phyloP scores from a whole-genome alignment of 306 rosid genomes.

The Trifolium pratense region DNA sequence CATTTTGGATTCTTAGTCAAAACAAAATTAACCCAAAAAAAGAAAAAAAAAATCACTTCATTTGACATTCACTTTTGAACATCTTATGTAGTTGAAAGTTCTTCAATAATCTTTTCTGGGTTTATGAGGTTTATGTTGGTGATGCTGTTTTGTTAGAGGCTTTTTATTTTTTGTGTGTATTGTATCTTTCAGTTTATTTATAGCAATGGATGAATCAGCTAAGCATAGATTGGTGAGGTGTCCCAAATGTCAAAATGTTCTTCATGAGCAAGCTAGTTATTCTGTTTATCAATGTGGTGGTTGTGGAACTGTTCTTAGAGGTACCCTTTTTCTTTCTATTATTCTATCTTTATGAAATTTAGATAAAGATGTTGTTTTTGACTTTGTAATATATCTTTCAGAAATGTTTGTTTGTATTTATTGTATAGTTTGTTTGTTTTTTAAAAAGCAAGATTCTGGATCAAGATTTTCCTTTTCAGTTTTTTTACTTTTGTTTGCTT shows the following conservation, averaged over 20 bases:
- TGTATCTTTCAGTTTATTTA: conserved; percentile 16
- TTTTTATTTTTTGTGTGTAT: conserved; percentile 8
- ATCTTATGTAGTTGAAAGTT: conserved; percentile 24
- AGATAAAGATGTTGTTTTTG: conserved; percentile 5
- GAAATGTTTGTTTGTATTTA: neutral
- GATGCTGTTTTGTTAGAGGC: conserved; percentile 40
- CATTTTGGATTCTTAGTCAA: conserved; percentile 53
- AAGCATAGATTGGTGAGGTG: conserved; percentile 79
- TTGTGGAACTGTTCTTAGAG: conserved; percentile 88
- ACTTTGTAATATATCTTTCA: conserved; percentile 5
- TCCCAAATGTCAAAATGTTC: conserved; percentile 95
- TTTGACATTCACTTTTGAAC: conserved; percentile 13
- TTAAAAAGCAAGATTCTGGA: conserved; percentile 1
- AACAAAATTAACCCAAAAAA: conserved; percentile 17
- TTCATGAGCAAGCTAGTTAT: conserved; percentile 86
- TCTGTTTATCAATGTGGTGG: conserved; percentile 95
- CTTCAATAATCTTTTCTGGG: conserved; percentile 15
- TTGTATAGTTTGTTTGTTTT: conserved; percentile 19
- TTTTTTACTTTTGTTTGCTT: neutral
- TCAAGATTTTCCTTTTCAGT: neutral
- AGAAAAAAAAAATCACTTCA: neutral
- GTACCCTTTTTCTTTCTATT: conserved; percentile 48
- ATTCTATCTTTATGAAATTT: conserved; percentile 1
- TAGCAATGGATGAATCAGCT: conserved; percentile 68
- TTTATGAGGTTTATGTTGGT: conserved; percentile 26